These are phyloP conservation scores for Lithospermum erythrorhizon DNA, from an alignment of 257 asterid species.

Conservation along the genomic window DNA sequence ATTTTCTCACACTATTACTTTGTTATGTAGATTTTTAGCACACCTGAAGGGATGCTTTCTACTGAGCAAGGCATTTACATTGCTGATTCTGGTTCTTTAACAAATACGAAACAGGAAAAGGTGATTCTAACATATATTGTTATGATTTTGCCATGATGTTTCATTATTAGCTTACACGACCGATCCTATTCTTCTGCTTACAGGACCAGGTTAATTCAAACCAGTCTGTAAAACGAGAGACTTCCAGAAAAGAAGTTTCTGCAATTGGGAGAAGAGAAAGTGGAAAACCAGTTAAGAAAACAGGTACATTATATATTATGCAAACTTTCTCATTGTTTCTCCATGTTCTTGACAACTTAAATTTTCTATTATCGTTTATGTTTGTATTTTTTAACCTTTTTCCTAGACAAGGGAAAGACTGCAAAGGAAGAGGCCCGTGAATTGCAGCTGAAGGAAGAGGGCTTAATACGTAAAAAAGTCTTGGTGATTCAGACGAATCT, in stretches of 20 bases:
- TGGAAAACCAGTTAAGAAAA: slow-evolving; percentile 57
- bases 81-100: slow-evolving; percentile 67
- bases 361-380: slow-evolving; percentile 1
- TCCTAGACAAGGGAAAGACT: slow-evolving; percentile 66
- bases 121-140: slow-evolving; percentile 62
- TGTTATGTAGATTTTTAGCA: slow-evolving; percentile 49
- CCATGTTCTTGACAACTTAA: slow-evolving; percentile 7
- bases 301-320: slow-evolving; percentile 38
- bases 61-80: slow-evolving; percentile 88
- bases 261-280: slow-evolving; percentile 59
- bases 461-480: slow-evolving; percentile 57
- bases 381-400: slow-evolving; percentile 7
- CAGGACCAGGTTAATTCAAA: slow-evolving; percentile 63
- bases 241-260: slow-evolving; percentile 39
- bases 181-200: slow-evolving; percentile 14
- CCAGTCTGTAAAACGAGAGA: slow-evolving; percentile 46
- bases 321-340: not conserved
- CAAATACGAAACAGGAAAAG: slow-evolving; percentile 78
- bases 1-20: slow-evolving; percentile 4
- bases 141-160: slow-evolving; percentile 25
- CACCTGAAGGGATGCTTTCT: slow-evolving; percentile 89
- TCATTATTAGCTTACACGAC: not conserved
- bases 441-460: slow-evolving; percentile 84
- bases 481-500: slow-evolving; percentile 49
- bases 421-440: slow-evolving; percentile 99